Evolutionary conservation across 352 stramenopile genomes (phyloP), one percentile per base, ranked within the genome.

Genomic region (Thraustochytrium sp.): DNA sequence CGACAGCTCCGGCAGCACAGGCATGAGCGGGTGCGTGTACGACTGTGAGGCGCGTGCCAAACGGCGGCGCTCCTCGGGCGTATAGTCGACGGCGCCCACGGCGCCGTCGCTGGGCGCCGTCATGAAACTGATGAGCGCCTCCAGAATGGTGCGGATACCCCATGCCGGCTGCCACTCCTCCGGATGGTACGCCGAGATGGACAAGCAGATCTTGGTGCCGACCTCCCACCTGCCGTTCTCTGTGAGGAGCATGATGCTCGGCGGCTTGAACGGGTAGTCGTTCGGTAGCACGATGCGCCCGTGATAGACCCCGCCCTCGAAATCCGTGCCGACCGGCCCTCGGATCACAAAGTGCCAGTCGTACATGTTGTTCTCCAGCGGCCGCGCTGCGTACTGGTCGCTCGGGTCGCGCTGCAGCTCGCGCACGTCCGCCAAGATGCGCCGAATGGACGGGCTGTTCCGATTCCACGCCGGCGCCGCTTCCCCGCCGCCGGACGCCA

Each of bases 181-280:
- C 0, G 96, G 96, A 88, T 99, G 97, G 87, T 97, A 95, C 3
- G 95, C 94, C 26, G 93, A 97, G 75, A 99, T 98, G 49, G 92
- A 98, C 26, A 99, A 86, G 88, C 97, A 99, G 77, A 99, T 97
- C 89, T 99, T 99, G 73, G 96, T 98, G 82, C 93, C 93, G 5
- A 96, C 92, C 88, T 98, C 95, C 87, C 99, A 99, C 44, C 96
- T 93, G 40, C 97, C 97, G 76, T 97, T 99, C 4, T 93, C 93
- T 61, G 95, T 99, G 21, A 98, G 86, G 73, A 99, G 94, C 68
- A 98, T 94, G 86, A 99, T 99, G 88, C 98, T 96, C 5, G 97
- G 97, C 26, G 97, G 97, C 86, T 98, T 97, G 88, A 97, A 97
- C 46, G 94, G 94, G 84, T 97, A 98, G 73, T 97, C 92, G 3